Evolutionary conservation across 768 basidiomycete species (phyloP), one percentile per base, ranked within the genome.

Genomic region (Cystofilobasidium ferigula): DNA sequence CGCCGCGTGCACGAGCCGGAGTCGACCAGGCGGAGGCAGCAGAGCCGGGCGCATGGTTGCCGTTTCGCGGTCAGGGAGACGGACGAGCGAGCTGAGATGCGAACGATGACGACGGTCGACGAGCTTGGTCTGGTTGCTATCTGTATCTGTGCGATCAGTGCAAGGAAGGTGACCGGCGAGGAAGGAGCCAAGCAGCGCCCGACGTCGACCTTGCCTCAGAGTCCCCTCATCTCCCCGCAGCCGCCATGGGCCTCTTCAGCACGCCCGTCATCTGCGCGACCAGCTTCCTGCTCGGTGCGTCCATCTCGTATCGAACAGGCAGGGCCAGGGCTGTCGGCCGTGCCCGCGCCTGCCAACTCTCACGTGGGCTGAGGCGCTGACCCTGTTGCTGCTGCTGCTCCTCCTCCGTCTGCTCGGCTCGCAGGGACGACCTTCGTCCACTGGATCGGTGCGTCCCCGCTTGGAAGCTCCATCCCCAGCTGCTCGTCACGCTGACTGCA

Each of bases 371-470:
- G 6, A 18, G 28, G 43, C 30, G 45, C 7, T 57, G 26, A 54
- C 48, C 35, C 24, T n/a, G 34, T 40, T 22, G 48, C 26, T 26
- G 3, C 38, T 24, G 24, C 54, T 38, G 36, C 34, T 35, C 54
- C 32, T 57, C 43, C 24, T 16, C 40, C 57, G 24, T 43, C 48
- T 43, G 36, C 14, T 20, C 40, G 10, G 24, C 42, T 14, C 51
- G 48, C 38, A 61, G 59, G 65, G 0, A 61, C 47, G 42, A 67
- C 59, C 51, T 69, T 79, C 84, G 0, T 97, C 81, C 78, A 84
- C 81, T 57, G 82, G 84, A 3, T 91, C 82, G 74, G 79, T 91
- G 36, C 90, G 94, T 76, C 89, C 88, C 87, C 77, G 92, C 70
- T 81, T 86, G 89, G 87, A 88, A 35, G 90, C 93, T 74, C 81